Conservation (phyloP, 805 yeast species). For the Spathaspora girioi region DNA sequence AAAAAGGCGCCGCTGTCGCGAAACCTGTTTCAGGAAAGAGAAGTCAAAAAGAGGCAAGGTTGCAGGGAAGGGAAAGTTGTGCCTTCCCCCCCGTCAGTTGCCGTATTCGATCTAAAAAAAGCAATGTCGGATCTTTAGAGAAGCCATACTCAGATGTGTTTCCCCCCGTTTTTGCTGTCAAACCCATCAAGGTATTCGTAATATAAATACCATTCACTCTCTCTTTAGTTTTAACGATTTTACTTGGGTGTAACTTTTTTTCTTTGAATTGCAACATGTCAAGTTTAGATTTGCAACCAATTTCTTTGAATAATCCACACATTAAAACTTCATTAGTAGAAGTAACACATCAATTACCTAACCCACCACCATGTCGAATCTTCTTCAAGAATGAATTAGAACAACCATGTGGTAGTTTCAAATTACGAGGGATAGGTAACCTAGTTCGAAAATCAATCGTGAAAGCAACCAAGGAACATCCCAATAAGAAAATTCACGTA, state of each 20-base stretch:
- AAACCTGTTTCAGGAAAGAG: neutral
- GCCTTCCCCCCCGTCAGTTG: neutral
- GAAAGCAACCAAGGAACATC: slow-evolving; percentile 12
- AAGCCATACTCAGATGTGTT: neutral
- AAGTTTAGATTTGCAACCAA: slow-evolving; percentile 6
- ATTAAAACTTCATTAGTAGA: slow-evolving; percentile 37
- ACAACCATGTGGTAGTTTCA: slow-evolving; percentile 57
- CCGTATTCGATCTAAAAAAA: neutral
- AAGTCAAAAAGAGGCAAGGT: neutral
- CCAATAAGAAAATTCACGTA: slow-evolving; percentile 32
- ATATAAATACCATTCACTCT: neutral
- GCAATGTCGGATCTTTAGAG: neutral
- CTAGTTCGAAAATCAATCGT: slow-evolving; percentile 33
- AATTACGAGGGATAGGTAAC: slow-evolving; percentile 52
- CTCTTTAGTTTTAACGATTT: neutral
- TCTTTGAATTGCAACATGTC: neutral
- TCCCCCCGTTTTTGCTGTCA: neutral
- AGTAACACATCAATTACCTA: slow-evolving; percentile 28
- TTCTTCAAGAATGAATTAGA: slow-evolving; percentile 48
- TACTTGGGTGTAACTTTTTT: neutral
- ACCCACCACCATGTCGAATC: slow-evolving; percentile 37
- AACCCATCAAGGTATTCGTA: neutral
- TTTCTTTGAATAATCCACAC: slow-evolving; percentile 16
- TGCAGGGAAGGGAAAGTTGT: neutral
- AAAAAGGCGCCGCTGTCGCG: too few relatives aligned